A percentile compares a stretch with the other conserved stretches of the same genome.
phyloP scores from a whole-genome alignment of 208 protist genomes.

The Vickermania ingenoplastis region DNA sequence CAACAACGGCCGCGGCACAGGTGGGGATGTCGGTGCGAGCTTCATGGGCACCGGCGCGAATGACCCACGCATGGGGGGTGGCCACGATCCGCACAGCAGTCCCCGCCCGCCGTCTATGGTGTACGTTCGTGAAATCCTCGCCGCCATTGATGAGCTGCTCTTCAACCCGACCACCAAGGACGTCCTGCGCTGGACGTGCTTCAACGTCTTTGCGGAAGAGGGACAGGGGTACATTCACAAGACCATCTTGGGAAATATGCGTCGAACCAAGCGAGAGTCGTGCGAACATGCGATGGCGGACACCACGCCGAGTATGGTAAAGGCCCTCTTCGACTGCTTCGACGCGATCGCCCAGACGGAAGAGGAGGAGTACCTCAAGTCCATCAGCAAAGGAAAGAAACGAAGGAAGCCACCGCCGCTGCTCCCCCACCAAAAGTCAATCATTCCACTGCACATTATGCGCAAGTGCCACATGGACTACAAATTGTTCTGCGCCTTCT shows the following conservation, averaged over 20 bases:
- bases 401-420: constrained; percentile 24
- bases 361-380: constrained; percentile 43
- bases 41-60: neutral
- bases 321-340: constrained; percentile 53
- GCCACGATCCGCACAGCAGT: too few species aligned
- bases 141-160: constrained; percentile 47
- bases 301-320: constrained; percentile 51
- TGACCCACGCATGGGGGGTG: neutral
- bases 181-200: constrained; percentile 63
- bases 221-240: constrained; percentile 74
- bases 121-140: constrained; percentile 36
- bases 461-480: constrained; percentile 57
- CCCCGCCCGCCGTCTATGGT: constrained; percentile 3
- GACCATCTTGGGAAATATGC: constrained; percentile 24
- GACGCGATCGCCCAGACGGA: constrained; percentile 42
- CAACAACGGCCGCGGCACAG: neutral
- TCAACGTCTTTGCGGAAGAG: constrained; percentile 33
- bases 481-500: constrained; percentile 43
- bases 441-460: constrained; percentile 60
- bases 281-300: constrained; percentile 16
- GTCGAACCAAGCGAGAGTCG: constrained; percentile 17
- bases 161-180: constrained; percentile 37
- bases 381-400: constrained; percentile 28
- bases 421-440: constrained; percentile 41
- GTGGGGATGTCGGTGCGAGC: neutral